Evolutionary conservation across 176 grass and related monocot species (phyloP).

Genomic region (Musa itinerans): DNA sequence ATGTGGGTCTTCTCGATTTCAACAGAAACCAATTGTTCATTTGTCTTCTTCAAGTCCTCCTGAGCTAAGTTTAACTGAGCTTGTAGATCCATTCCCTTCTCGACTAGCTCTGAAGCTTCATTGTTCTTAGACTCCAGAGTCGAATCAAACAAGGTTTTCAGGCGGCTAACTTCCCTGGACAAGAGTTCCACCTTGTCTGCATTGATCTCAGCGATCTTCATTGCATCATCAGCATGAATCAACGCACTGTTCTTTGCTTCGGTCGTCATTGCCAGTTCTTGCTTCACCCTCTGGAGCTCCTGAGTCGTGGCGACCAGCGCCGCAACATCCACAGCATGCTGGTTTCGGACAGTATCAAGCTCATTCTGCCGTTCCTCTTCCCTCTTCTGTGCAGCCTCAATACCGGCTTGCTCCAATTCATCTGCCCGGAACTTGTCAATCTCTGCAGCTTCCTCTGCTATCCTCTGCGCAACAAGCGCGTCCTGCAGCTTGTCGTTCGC

Average conservation of each 20-base stretch:
- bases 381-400: slow-evolving; percentile 32
- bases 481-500: slow-evolving; percentile 42
- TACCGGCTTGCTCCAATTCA: slow-evolving; percentile 52
- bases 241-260: slow-evolving; percentile 34
- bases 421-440: slow-evolving; percentile 58
- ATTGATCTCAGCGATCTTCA: slow-evolving; percentile 30
- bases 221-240: slow-evolving; percentile 31
- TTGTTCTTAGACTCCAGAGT: slow-evolving; percentile 33
- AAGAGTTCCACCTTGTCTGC: slow-evolving; percentile 33
- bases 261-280: slow-evolving; percentile 34
- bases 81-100: slow-evolving; percentile 25
- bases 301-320: slow-evolving; percentile 30
- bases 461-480: slow-evolving; percentile 32
- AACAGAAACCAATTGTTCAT: slow-evolving; percentile 45
- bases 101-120: slow-evolving; percentile 30
- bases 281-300: slow-evolving; percentile 45
- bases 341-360: slow-evolving; percentile 30
- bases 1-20: slow-evolving; percentile 50
- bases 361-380: slow-evolving; percentile 52
- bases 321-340: slow-evolving; percentile 42
- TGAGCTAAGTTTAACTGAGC: slow-evolving; percentile 39
- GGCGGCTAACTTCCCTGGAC: slow-evolving; percentile 26
- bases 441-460: slow-evolving; percentile 58
- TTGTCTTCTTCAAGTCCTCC: slow-evolving; percentile 45
- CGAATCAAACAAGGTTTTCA: slow-evolving; percentile 28